phyloP scores from a whole-genome alignment of 345 rosid genomes.

The Bruguiera sexangula region DNA sequence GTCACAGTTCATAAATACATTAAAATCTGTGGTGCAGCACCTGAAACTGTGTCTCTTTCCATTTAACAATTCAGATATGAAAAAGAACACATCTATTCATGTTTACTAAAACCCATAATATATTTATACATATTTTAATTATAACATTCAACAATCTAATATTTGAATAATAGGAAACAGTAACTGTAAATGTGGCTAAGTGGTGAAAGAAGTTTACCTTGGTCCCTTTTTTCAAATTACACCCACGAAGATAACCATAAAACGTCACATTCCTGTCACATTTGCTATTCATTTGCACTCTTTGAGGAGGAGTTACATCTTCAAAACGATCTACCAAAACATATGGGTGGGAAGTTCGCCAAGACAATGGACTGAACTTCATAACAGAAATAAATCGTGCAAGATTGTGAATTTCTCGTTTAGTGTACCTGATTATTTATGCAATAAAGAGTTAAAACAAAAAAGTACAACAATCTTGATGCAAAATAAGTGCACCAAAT shows the following conservation, averaged over 20 bases:
- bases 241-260: conserved; percentile 92
- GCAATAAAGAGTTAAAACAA: neutral
- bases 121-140: neutral
- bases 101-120: neutral
- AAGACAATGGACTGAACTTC: conserved; percentile 72
- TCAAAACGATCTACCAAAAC: conserved; percentile 86
- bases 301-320: conserved; percentile 90
- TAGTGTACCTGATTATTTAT: conserved; percentile 57
- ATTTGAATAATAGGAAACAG: no score
- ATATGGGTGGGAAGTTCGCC: conserved; percentile 95
- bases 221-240: conserved; percentile 81
- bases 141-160: neutral
- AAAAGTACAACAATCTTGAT: no score
- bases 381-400: conserved; percentile 72
- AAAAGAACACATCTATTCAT: neutral
- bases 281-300: conserved; percentile 59
- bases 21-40: no score
- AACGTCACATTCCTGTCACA: conserved; percentile 83
- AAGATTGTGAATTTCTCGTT: conserved; percentile 82
- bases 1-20: no score
- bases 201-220: conserved; percentile 48
- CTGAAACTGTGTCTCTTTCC: no score
- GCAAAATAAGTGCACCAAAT: neutral
- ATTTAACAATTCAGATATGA: no score
- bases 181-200: no score